Evolutionary conservation across 331 rosid species (phyloP).

Genomic region (Cydonia oblonga): DNA sequence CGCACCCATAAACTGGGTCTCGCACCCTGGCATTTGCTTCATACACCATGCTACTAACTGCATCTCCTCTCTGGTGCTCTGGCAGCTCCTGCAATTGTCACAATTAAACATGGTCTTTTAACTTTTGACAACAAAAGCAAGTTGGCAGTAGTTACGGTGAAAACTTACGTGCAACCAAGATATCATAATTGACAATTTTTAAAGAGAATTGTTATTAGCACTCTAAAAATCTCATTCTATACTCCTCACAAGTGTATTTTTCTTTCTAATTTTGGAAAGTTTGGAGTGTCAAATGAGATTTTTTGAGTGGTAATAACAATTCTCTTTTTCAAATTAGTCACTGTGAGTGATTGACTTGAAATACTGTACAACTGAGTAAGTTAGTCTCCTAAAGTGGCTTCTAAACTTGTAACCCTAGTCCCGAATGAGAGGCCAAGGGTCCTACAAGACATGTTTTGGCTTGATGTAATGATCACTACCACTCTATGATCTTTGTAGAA

Average conservation of each 20-base stretch:
- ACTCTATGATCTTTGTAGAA: neutral
- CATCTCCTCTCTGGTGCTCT: constrained; percentile 70
- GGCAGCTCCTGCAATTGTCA: constrained; percentile 50
- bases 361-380: neutral
- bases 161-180: neutral
- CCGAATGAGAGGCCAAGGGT: neutral
- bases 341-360: neutral
- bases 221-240: no score
- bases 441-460: neutral
- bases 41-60: constrained; percentile 91
- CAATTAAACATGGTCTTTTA: neutral
- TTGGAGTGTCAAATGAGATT: no score
- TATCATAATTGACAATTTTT: no score
- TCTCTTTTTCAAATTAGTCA: no score
- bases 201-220: no score
- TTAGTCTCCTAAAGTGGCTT: neutral
- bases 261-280: no score
- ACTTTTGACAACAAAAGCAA: neutral
- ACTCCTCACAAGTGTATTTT: no score
- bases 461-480: constrained; percentile 2
- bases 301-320: no score
- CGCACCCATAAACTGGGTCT: constrained; percentile 91
- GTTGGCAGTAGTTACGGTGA: neutral
- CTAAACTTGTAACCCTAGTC: neutral
- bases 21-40: constrained; percentile 92